Evolutionary conservation across 495 filamentous ascomycete genomes (phyloP), one percentile per base, ranked within the genome.

Genomic region (Stereocaulon alpinum): DNA sequence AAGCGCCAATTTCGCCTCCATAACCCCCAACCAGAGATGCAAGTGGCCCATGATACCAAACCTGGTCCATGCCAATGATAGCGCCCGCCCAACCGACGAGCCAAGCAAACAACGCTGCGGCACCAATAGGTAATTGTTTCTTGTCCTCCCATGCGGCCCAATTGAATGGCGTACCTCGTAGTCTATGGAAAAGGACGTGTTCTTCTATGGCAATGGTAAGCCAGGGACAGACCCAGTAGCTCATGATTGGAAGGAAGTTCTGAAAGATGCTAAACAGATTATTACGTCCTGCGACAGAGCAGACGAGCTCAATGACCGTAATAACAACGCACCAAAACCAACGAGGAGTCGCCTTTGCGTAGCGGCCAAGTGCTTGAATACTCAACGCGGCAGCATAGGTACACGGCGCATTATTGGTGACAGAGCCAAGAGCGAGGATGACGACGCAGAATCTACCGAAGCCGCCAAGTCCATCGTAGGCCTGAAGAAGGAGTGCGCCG

Each of bases 381-480:
- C 40, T 52, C 32, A 86, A 71, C 1, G 78, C 78, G 5, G 76
- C 74, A 4, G 83, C 82, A 69, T 89, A 89, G 0, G 81, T 78
- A 0, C 83, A 81, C n/a, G n/a, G n/a, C n/a, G n/a, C n/a, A 58
- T 84, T 82, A 67, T 86, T 89, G 0, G 84, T 80, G 20, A 89
- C 78, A 41, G 87, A 71, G 0, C 84, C 83, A 6, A 91, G 69
- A 0, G 85, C 83, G 32, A 86, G 77, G 40, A 89, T 71, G 22
- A 87, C 80, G n/a, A 4, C 76, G 64, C 83, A 86, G 70, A 89
- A 82, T 61, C 78, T 81, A 10, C 86, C 86, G 62, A 91, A 88
- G 0, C 70, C 73, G 7, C 83, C 85, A 3, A 91, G 75, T 0
- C 78, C 74, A 44, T 70, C 71, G 65, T 80, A 88, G 2, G 76